Conservation (phyloP, 805 yeast genomes). For the Candida anglica region DNA sequence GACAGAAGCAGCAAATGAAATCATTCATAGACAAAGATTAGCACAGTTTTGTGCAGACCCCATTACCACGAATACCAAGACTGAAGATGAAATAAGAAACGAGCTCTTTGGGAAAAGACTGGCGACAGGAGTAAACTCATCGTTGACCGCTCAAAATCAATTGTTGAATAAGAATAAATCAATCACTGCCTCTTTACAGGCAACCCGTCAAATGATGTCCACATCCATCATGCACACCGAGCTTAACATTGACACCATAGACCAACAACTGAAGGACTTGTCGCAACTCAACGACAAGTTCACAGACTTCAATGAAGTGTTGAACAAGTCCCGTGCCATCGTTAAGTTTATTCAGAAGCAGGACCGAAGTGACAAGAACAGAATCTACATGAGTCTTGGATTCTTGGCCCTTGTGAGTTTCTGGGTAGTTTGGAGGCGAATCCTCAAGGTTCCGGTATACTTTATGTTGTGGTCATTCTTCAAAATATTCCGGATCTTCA, state of each 20-base stretch:
- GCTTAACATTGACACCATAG: conserved; percentile 44
- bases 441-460: conserved; percentile 41
- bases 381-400: conserved; percentile 45
- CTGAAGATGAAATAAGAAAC: conserved; percentile 6
- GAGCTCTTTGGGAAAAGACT: conserved; percentile 14
- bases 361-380: conserved; percentile 43
- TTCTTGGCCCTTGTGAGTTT: conserved; percentile 42
- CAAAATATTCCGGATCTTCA: conserved; percentile 26
- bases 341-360: conserved; percentile 51
- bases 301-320: conserved; percentile 35
- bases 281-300: conserved; percentile 37
- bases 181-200: conserved; percentile 45
- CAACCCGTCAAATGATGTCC: conserved; percentile 45
- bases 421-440: conserved; percentile 50
- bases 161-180: conserved; percentile 42
- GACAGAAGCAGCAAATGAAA: conserved; percentile 20
- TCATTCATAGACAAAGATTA: conserved; percentile 28
- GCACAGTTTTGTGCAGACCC: conserved; percentile 13
- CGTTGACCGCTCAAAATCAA: conserved; percentile 33
- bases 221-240: conserved; percentile 50
- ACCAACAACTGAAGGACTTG: conserved; percentile 43
- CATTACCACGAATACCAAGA: too few species aligned
- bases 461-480: conserved; percentile 45
- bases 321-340: conserved; percentile 40
- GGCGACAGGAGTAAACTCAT: conserved; percentile 10